Conservation (phyloP, 768 basidiomycete genomes). For the Tubosaeta sp. region DNA sequence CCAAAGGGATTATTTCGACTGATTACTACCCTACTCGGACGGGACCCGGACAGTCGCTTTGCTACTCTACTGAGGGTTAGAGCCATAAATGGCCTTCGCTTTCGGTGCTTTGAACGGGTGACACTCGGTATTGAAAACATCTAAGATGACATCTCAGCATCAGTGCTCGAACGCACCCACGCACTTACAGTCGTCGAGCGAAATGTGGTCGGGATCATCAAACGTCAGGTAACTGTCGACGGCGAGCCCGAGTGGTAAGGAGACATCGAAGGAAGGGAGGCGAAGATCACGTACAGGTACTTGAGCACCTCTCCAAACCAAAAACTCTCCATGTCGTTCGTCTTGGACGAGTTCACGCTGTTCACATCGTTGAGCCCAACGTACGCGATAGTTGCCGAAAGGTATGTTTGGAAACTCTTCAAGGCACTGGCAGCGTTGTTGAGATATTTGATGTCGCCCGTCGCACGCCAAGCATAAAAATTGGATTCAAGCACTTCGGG, state of each 20-base stretch:
- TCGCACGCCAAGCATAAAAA: conserved; percentile 74
- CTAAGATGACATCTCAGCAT: conserved; percentile 24
- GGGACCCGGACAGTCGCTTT: neutral
- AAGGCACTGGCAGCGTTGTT: conserved; percentile 59
- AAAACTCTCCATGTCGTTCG: conserved; percentile 69
- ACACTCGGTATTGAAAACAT: conserved; percentile 68
- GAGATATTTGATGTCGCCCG: conserved; percentile 65
- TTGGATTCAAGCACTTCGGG: conserved; percentile 80
- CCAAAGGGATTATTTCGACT: too few relatives aligned
- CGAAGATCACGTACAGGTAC: conserved; percentile 48
- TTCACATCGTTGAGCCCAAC: conserved; percentile 58
- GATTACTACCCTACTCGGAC: neutral
- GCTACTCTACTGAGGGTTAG: conserved; percentile 1
- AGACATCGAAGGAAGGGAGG: conserved; percentile 26
- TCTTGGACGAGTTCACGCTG: conserved; percentile 33
- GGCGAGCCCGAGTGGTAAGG: too few relatives aligned
- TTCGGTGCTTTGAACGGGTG: conserved; percentile 64
- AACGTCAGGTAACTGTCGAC: conserved; percentile 16
- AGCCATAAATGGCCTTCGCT: conserved; percentile 35
- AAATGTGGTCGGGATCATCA: conserved; percentile 50
- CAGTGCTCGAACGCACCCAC: neutral
- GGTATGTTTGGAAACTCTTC: conserved; percentile 52
- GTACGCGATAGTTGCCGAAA: conserved; percentile 46
- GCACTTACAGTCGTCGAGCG: conserved; percentile 53
- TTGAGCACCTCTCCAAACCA: conserved; percentile 74